Conservation (phyloP, 805 yeast species). For the Crinitomyces ghanaensis region DNA sequence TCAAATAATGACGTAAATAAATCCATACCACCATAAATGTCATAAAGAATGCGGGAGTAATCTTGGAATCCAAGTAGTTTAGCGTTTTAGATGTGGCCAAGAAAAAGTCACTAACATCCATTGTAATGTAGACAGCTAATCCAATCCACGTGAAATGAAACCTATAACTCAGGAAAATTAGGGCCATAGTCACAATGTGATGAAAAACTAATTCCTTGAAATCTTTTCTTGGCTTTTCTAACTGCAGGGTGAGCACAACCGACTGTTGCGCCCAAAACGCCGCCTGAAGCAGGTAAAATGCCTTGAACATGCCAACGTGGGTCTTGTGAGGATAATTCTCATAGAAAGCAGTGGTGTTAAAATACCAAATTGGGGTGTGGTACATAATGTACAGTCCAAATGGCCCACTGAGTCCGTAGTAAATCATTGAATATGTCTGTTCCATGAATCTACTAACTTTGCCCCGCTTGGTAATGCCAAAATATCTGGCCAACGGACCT, state of each 20-base stretch:
- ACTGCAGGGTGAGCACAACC: slow-evolving; percentile 63
- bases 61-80: slow-evolving; percentile 64
- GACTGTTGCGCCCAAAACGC: slow-evolving; percentile 98
- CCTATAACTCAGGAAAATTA: slow-evolving; percentile 77
- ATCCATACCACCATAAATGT: slow-evolving; percentile 70
- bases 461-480: slow-evolving; percentile 40
- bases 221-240: slow-evolving; percentile 94
- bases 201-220: slow-evolving; percentile 84
- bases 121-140: slow-evolving; percentile 75
- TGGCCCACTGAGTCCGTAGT: slow-evolving; percentile 73
- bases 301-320: slow-evolving; percentile 58
- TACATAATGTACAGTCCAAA: slow-evolving; percentile 84
- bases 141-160: slow-evolving; percentile 98
- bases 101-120: slow-evolving; percentile 93
- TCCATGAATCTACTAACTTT: slow-evolving; percentile 81
- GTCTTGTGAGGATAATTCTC: slow-evolving; percentile 70
- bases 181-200: slow-evolving; percentile 80
- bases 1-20: slow-evolving; percentile 80
- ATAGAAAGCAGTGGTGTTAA: slow-evolving; percentile 75
- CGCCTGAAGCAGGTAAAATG: slow-evolving; percentile 83
- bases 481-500: slow-evolving; percentile 51
- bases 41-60: slow-evolving; percentile 53
- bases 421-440: slow-evolving; percentile 75
- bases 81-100: slow-evolving; percentile 75
- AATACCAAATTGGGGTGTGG: slow-evolving; percentile 76